Evolutionary conservation across 495 filamentous ascomycete species (phyloP).

Genomic region (Eremomyces bilateralis): DNA sequence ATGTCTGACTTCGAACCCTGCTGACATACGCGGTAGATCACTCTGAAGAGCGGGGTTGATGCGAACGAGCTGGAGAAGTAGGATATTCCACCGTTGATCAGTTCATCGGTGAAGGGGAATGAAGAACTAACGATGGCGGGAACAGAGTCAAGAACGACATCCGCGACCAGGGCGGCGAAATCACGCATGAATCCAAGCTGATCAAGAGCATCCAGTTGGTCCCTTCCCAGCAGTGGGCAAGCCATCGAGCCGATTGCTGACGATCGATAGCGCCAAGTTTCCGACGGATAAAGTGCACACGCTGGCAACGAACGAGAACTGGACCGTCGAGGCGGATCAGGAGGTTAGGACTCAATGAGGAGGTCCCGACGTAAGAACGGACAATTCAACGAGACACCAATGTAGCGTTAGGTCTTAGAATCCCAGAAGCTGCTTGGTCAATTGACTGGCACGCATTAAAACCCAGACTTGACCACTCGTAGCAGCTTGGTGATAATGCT

Average conservation of each 20-base stretch:
- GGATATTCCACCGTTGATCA: conserved; percentile 3
- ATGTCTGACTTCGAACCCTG: neutral
- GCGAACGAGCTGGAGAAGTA: conserved; percentile 41
- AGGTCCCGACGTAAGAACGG: too few relatives aligned
- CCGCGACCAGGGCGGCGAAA: conserved; percentile 49
- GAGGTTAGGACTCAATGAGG: conserved; percentile 57
- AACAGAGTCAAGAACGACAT: conserved; percentile 51
- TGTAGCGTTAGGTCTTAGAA: too few relatives aligned
- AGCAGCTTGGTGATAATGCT: too few relatives aligned
- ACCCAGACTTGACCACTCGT: too few relatives aligned
- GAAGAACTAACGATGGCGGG: conserved; percentile 4
- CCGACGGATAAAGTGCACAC: conserved; percentile 39
- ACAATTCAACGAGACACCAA: too few relatives aligned
- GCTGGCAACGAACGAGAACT: conserved; percentile 40
- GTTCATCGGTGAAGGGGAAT: neutral
- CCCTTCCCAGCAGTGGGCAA: conserved; percentile 1
- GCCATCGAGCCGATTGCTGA: neutral
- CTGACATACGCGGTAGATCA: conserved; percentile 32
- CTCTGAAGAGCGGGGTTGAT: conserved; percentile 44
- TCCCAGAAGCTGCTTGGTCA: too few relatives aligned
- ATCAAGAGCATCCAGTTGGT: conserved; percentile 84
- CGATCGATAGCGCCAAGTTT: conserved; percentile 41
- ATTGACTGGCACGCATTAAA: too few relatives aligned
- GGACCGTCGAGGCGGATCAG: conserved; percentile 56
- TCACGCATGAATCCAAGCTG: conserved; percentile 60